Evolutionary conservation across 495 filamentous ascomycete species (phyloP), one percentile per base, ranked within the genome.

Genomic region (Penicillium silybi): DNA sequence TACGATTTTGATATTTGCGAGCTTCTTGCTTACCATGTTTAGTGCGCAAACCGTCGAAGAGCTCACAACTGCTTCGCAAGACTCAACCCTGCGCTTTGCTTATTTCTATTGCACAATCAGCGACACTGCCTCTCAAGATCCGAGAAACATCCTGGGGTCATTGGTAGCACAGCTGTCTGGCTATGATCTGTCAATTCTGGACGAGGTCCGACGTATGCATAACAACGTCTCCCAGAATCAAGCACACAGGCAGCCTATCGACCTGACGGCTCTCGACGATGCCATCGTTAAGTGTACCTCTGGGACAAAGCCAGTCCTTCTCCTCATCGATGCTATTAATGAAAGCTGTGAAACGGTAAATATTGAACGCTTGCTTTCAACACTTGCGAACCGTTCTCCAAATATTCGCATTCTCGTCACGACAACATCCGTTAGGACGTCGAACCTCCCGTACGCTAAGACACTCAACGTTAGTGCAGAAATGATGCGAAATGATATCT

Each of bases 101-200:
- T 63, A 63, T 34, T 63, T 63, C 26, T 63, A 63, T 16, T 60
- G 57, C 42, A 49, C 60, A n/a, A 57, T 63, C 26, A 44, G 53
- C 35, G 44, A 60, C 16, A 37, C 51, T 15, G 60, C 53, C n/a
- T 60, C 60, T 46, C 60, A 63, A 19, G 20, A 23, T 25, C 44
- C 48, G 15, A 37, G 37, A n/a, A 60, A 63, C 37, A 34, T 57
- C 4, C 43, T 63, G 6, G 60, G 60, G 25, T 63, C 60, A n/a
- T 13, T 63, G 18, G 57, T 60, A 17, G 56, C 50, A 18, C 60
- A 63, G 29, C 53, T 63, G 0, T 56, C 60, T 4, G 47, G 40
- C 2, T 46, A 44, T 5, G 26, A 49, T 0, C 50, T 46, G 9
- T 54, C 47, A 4, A 57, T 63, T n/a, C 40, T 63, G 44, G 48